Conservation (phyloP, 768 basidiomycete genomes). For the Tulasnella sp. region DNA sequence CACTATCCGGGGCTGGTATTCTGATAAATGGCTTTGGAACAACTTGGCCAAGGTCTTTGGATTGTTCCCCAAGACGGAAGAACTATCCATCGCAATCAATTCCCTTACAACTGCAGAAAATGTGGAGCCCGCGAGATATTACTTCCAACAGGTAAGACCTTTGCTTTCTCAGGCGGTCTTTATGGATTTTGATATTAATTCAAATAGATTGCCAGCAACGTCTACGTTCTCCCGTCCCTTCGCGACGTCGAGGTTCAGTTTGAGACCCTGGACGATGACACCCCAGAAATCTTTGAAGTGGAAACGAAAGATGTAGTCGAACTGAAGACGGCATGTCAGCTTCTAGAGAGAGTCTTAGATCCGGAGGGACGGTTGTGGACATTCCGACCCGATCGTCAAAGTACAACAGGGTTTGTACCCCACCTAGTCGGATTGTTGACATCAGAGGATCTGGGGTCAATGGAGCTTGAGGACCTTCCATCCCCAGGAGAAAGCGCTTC, state of each 20-base stretch:
- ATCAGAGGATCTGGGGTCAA: too few species aligned
- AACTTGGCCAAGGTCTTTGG: neutral
- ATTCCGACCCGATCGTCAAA: too few species aligned
- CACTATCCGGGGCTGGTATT: neutral
- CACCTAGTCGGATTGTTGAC: too few species aligned
- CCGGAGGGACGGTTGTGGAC: neutral
- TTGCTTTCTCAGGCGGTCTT: too few species aligned
- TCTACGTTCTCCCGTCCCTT: neutral
- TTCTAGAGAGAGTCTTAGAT: neutral
- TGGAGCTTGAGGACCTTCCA: too few species aligned
- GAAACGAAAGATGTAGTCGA: neutral
- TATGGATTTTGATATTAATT: neutral
- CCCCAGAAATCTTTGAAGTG: neutral
- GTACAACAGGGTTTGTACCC: too few species aligned
- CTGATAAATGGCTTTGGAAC: neutral
- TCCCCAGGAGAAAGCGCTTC: too few species aligned
- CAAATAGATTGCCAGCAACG: neutral
- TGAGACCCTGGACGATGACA: neutral
- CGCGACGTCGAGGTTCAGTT: neutral
- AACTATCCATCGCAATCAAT: neutral
- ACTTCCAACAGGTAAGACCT: neutral
- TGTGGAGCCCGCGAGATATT: neutral
- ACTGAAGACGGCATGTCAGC: neutral
- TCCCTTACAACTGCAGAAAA: neutral
- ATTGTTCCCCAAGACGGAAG: neutral